phyloP scores from a whole-genome alignment of 768 basidiomycete species.

The Cyathus striatus region DNA sequence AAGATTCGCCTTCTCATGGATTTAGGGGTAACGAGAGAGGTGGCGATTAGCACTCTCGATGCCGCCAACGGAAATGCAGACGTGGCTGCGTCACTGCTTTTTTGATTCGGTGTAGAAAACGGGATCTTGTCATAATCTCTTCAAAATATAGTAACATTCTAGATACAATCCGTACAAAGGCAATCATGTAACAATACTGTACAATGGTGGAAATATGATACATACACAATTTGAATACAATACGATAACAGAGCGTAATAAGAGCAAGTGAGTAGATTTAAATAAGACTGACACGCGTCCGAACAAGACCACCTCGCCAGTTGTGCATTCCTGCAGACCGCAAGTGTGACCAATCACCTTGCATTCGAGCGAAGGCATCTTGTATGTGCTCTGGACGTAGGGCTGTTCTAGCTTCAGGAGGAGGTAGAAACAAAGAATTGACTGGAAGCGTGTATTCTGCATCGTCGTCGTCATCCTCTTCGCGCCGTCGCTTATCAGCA shows the following conservation, averaged over 20 bases:
- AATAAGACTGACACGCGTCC: conserved; percentile 78
- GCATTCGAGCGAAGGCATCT: conserved; percentile 89
- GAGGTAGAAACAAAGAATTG: conserved; percentile 75
- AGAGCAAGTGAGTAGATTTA: conserved; percentile 23
- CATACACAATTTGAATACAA: not conserved
- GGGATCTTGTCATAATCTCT: too few species aligned
- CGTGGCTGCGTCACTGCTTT: conserved; percentile 82
- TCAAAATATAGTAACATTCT: not conserved
- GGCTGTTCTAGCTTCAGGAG: conserved; percentile 75
- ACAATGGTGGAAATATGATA: conserved; percentile 1
- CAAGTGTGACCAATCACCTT: conserved; percentile 75
- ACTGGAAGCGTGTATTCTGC: conserved; percentile 59
- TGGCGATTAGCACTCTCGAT: conserved; percentile 71
- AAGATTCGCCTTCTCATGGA: conserved; percentile 63
- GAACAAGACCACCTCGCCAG: conserved; percentile 80
- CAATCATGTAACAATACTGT: conserved; percentile 4
- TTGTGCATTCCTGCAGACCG: conserved; percentile 86
- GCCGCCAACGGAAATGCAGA: conserved; percentile 86
- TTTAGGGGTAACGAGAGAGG: conserved; percentile 72
- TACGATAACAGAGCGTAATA: conserved; percentile 10
- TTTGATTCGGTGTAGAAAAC: conserved; percentile 40
- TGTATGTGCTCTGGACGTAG: conserved; percentile 83
- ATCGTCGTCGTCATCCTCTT: conserved; percentile 58
- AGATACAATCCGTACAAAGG: not conserved
- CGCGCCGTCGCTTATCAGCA: conserved; percentile 50